These are phyloP conservation scores for Bruguiera gymnorhiza DNA, from an alignment of 345 rosid species.

Conservation along the genomic window DNA sequence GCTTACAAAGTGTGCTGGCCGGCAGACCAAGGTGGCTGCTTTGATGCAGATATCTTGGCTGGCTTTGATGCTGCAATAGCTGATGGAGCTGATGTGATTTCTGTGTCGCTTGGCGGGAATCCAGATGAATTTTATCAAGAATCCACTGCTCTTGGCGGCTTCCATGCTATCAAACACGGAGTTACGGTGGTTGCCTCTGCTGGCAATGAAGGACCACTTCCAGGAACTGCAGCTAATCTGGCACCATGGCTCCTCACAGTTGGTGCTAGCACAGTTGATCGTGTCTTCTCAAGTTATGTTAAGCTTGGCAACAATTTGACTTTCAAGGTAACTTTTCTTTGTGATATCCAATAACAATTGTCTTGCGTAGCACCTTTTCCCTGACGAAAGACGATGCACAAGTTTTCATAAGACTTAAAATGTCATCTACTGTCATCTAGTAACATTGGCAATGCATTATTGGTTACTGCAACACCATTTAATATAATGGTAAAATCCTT, in stretches of 20 bases:
- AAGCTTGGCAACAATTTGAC: not conserved
- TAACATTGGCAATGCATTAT: no score
- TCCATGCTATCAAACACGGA: slow-evolving; percentile 9
- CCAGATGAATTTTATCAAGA: not conserved
- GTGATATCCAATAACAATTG: no score
- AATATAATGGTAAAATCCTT: no score
- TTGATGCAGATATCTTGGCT: slow-evolving; percentile 48
- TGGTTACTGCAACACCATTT: no score
- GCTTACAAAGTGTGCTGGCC: slow-evolving; percentile 56
- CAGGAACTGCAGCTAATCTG: not conserved
- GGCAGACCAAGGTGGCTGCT: slow-evolving; percentile 19
- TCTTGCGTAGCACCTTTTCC: no score
- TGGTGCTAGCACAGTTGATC: slow-evolving; percentile 17
- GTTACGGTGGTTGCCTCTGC: slow-evolving; percentile 7
- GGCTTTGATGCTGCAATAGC: slow-evolving; percentile 48
- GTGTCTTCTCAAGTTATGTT: not conserved
- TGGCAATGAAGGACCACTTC: slow-evolving; percentile 11
- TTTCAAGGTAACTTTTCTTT: not conserved
- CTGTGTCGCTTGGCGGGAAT: slow-evolving; percentile 39
- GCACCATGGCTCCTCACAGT: slow-evolving; percentile 19
- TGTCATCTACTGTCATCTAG: not conserved
- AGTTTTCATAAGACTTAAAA: no score
- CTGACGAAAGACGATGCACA: no score
- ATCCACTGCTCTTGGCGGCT: not conserved
- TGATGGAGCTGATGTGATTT: slow-evolving; percentile 54